Base-by-base conservation (phyloP, 2,329 filamentous ascomycete genomes). In the Aspergillus awamori region DNA sequence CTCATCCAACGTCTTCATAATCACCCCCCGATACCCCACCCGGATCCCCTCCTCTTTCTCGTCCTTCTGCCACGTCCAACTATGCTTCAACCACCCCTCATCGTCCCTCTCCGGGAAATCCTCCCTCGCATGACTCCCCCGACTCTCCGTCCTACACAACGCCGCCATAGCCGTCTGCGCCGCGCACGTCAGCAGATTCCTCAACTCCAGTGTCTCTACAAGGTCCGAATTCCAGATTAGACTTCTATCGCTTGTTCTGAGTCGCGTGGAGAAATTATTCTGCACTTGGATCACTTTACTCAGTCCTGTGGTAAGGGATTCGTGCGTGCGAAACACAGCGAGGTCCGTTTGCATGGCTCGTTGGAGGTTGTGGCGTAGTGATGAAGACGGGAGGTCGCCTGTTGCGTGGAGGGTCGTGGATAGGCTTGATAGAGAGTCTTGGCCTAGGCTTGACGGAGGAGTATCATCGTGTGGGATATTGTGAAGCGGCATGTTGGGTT, bases 141-240 rank as follows among this genome's bases (percentile, higher is more conserved):
- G 91, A 59, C 93, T 97, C 82, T 99, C 95, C 86, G 97, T 97
- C 76, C 95, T 89, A 82, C 93, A 94, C 61, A 93, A 92, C 65
- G 95, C 95, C 33, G 93, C 87, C 70, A 89, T 86, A 64, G 95
- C 95, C 54, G 95, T 98, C 89, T 99, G 95, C 52, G 90, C 87
- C 87, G 93, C 94, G 88, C 95, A 98, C 74, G 95, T 98, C 76
- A 99, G 83, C 74, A 99, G 80, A 80, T 99, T 99, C 74, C 93
- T 87, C 74, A 98, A 84, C 82, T 99, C 95, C 59, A 99, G 87
- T 6, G 94, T 96, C 86, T 98, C 94, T 64, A 97, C 92, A 38
- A 98, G 87, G 75, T 98, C 94, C 22, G 91, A 93, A 88, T 98
- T 98, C 94, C 94, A 98, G 84, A 98, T 98, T 93, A 98, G 97